Percentiles rank a stretch among this genome's conserved stretches.
Evolutionary conservation across 805 yeast genomes (phyloP).

Genomic region (Yarrowia sp.): DNA sequence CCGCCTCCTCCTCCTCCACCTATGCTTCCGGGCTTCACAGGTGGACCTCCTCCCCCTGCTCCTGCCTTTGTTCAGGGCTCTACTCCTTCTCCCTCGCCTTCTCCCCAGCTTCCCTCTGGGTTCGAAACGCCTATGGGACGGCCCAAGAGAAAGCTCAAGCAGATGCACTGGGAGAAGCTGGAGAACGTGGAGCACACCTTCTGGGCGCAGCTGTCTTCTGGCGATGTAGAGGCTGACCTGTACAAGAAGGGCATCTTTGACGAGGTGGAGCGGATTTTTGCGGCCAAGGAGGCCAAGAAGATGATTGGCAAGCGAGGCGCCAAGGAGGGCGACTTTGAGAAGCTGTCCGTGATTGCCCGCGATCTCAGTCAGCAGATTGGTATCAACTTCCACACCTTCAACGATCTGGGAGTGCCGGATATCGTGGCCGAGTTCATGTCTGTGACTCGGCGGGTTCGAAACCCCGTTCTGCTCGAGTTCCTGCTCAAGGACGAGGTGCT

Average conservation of each 20-base stretch:
- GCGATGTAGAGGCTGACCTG: constrained; percentile 62
- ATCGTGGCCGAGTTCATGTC: constrained; percentile 73
- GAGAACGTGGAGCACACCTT: constrained; percentile 85
- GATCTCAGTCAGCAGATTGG: constrained; percentile 95
- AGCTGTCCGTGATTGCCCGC: constrained; percentile 74
- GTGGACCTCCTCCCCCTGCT: constrained; percentile 48
- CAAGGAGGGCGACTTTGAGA: constrained; percentile 53
- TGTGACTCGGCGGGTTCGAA: constrained; percentile 76
- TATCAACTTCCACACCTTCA: constrained; percentile 83
- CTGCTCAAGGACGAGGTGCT: constrained; percentile 75
- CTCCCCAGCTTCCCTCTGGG: constrained; percentile 48
- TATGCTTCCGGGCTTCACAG: constrained; percentile 42
- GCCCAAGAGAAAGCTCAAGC: constrained; percentile 82
- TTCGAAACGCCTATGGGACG: constrained; percentile 53
- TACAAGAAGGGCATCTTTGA: constrained; percentile 78
- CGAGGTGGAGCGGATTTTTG: constrained; percentile 86
- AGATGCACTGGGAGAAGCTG: constrained; percentile 95
- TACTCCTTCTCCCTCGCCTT: constrained; percentile 43
- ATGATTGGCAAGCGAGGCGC: constrained; percentile 55
- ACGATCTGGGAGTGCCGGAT: constrained; percentile 65
- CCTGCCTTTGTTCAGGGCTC: constrained; percentile 45
- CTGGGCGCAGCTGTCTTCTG: constrained; percentile 70
- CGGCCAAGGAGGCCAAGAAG: constrained; percentile 73
- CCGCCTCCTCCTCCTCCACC: constrained; percentile 46
- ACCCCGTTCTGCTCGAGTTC: constrained; percentile 79